Evolutionary conservation across 805 yeast species (phyloP), one percentile per base, ranked within the genome.

Genomic region (Scheffersomyces ergatensis): DNA sequence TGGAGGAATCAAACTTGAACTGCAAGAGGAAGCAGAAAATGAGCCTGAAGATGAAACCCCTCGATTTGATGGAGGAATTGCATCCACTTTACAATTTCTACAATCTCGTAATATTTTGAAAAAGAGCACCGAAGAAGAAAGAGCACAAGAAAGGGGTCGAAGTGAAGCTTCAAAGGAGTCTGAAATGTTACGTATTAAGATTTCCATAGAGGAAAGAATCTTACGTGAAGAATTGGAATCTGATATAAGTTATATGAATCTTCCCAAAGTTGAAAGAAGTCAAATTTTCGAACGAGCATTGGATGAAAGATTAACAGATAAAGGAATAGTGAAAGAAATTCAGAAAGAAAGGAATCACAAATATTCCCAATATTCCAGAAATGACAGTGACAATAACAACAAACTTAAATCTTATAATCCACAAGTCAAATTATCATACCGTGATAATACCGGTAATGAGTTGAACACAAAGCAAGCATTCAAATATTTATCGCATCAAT

Each of bases 401-500:
- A 46, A 38, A 27, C 58, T 57, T 23, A 47, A 50, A 8, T 42
- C 52, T 32, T 75, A 77, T 48, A 69, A 67, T 26, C 82, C 83
- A 0, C 52, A 66, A 16, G 73, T 81, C n/a, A 61, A 64, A 18
- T 51, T 88, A 3, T 72, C 69, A 19, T 85, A 87, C 58, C 72
- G 68, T 15, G 95, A 87, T 55, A 82, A 78, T 19, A 50, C 61
- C 2, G 96, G 96, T 0, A 66, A 76, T 24, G 66, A 67, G 16
- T 60, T 89, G 20, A 63, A 72, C 23, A 70, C 82, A 3, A 85
- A 83, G 53, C 82, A 82, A 44, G 96, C 96, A 1, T 88, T 77
- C 67, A 87, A 85, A 62, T 77, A 77, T 45, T 62, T 87, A 35
- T 83, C 93, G 2, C 90, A 84, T 46, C 78, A 80, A 47, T 88